Percentiles rank a stretch among this genome's conserved stretches.
phyloP scores from a whole-genome alignment of 2,329 filamentous ascomycete species.

The Aspergillus transmontanensis region DNA sequence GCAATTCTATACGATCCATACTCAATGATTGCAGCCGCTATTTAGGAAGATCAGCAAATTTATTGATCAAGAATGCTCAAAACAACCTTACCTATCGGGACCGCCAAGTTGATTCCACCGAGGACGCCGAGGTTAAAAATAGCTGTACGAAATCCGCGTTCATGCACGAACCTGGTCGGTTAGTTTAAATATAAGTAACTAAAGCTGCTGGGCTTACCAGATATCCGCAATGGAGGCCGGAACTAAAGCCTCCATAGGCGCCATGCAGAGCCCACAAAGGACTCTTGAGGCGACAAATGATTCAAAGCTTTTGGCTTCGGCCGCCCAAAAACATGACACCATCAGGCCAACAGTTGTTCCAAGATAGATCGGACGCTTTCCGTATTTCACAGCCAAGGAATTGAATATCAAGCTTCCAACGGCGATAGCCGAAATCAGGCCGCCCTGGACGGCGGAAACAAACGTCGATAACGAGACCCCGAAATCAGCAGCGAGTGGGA shows the following conservation, averaged over 20 bases:
- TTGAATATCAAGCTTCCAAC: constrained; percentile 41
- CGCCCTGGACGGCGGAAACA: constrained; percentile 40
- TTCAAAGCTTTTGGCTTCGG: not conserved
- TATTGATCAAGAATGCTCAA: not conserved
- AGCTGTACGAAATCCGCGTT: not conserved
- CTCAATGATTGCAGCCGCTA: not conserved
- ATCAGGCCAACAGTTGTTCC: constrained; percentile 30
- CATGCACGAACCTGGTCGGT: not conserved
- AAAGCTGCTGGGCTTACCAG: constrained; percentile 21
- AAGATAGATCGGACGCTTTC: constrained; percentile 42
- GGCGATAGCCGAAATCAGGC: constrained; percentile 38
- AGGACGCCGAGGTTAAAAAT: not conserved
- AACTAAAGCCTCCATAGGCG: constrained; percentile 43
- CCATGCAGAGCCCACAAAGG: constrained; percentile 41
- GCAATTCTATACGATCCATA: not conserved
- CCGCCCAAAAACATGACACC: not conserved
- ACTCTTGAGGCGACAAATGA: constrained; percentile 37
- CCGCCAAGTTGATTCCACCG: not conserved
- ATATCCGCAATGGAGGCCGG: constrained; percentile 46
- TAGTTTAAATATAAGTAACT: not conserved
- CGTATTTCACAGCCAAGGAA: constrained; percentile 41
- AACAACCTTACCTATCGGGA: not conserved
- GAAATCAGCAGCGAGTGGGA: constrained; percentile 38
- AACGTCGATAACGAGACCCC: constrained; percentile 34
- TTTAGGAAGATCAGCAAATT: not conserved